These are phyloP conservation scores for Collybiopsis luxurians DNA, from an alignment of 768 basidiomycete species.

Conservation along the genomic window DNA sequence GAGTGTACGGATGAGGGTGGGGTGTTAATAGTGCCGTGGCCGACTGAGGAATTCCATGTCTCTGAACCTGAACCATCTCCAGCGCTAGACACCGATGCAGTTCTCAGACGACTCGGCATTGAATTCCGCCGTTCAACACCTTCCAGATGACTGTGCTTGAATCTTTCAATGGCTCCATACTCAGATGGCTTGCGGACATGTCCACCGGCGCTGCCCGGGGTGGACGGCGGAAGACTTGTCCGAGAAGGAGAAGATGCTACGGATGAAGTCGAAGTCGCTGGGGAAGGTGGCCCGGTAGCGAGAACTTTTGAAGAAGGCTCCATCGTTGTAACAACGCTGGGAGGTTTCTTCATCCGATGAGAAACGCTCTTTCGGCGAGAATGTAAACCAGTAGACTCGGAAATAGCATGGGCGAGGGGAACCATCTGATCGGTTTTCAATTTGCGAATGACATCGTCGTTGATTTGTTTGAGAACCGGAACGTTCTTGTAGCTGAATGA, in stretches of 20 bases:
- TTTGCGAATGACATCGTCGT: conserved; percentile 97
- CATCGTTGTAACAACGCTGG: conserved; percentile 69
- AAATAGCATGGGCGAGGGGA: conserved; percentile 71
- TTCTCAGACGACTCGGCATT: conserved; percentile 84
- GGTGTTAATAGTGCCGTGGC: conserved; percentile 54
- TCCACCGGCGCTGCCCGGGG: conserved; percentile 57
- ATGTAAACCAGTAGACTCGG: conserved; percentile 58
- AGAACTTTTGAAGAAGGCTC: conserved; percentile 52
- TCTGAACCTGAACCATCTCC: conserved; percentile 81
- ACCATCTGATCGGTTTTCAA: conserved; percentile 87
- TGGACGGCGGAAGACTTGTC: conserved; percentile 65
- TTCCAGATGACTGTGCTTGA: conserved; percentile 82
- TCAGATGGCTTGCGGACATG: conserved; percentile 90
- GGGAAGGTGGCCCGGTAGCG: conserved; percentile 82
- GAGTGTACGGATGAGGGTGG: conserved; percentile 86
- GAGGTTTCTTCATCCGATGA: conserved; percentile 75
- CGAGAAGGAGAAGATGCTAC: conserved; percentile 88
- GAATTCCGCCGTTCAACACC: conserved; percentile 74
- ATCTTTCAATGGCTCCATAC: conserved; percentile 81
- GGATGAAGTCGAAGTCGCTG: conserved; percentile 88
- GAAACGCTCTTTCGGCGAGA: conserved; percentile 80
- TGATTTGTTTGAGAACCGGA: conserved; percentile 93
- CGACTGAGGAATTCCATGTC: conserved; percentile 60
- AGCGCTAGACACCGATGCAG: conserved; percentile 80
- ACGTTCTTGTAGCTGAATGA: conserved; percentile 98